These are phyloP conservation scores for Phaeosphaeria sp. DNA, from an alignment of 2,329 filamentous ascomycete genomes.

Conservation along the genomic window DNA sequence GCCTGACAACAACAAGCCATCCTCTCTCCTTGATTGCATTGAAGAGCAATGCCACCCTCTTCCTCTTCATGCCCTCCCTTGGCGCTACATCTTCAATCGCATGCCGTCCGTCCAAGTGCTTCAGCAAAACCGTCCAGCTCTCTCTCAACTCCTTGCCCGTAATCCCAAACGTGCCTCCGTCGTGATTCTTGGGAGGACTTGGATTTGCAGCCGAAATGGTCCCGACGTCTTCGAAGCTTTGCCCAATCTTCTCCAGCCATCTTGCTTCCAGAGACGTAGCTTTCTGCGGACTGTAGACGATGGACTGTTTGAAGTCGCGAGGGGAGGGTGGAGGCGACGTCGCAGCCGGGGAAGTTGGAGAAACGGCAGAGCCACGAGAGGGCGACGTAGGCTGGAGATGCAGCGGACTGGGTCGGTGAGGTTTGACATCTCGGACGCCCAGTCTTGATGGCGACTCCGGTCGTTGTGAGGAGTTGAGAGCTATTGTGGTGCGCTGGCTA, in stretches of 20 bases:
- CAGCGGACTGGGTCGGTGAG: conserved; percentile 41
- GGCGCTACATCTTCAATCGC: conserved; percentile 86
- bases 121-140: conserved; percentile 76
- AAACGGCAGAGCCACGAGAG: conserved; percentile 22
- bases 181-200: conserved; percentile 28
- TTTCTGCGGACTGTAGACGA: conserved; percentile 77
- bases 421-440: conserved; percentile 25
- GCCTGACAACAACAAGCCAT: conserved; percentile 55
- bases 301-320: conserved; percentile 32
- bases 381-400: conserved; percentile 42
- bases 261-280: conserved; percentile 79
- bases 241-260: conserved; percentile 61
- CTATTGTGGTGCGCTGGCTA: conserved; percentile 45
- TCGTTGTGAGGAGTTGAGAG: conserved; percentile 26
- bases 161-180: conserved; percentile 21
- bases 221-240: conserved; percentile 50
- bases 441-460: conserved; percentile 32
- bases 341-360: conserved; percentile 24
- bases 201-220: conserved; percentile 23
- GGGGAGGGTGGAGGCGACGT: conserved; percentile 23
- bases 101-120: conserved; percentile 86
- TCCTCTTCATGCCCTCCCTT: conserved; percentile 86
- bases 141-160: conserved; percentile 57
- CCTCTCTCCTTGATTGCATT: conserved; percentile 73
- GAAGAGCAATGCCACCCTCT: conserved; percentile 63